phyloP scores from a whole-genome alignment of 768 basidiomycete species.

The Sarcodon aspratus region DNA sequence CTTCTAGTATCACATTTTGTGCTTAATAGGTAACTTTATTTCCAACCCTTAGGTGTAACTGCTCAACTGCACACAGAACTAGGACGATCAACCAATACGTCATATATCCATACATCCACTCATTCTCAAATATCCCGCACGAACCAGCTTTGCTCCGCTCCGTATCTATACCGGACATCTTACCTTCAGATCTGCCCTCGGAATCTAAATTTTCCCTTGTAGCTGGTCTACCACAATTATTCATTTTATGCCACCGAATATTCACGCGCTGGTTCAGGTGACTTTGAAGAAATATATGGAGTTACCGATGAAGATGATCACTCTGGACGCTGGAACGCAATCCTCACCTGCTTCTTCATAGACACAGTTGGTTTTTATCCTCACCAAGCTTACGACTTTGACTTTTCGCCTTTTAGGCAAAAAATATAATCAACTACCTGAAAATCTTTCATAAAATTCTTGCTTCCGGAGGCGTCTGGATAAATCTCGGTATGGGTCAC shows the following conservation, averaged over 20 bases:
- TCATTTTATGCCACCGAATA: conserved; percentile 1
- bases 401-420: conserved; percentile 44
- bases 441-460: conserved; percentile 78
- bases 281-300: conserved; percentile 91
- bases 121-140: conserved; percentile 73
- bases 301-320: conserved; percentile 42
- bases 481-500: conserved; percentile 57
- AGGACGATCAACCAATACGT: conserved; percentile 54
- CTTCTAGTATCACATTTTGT: conserved; percentile 82
- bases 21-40: conserved; percentile 54
- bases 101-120: conserved; percentile 85
- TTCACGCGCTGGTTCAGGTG: conserved; percentile 35
- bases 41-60: neutral
- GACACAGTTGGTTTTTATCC: conserved; percentile 56
- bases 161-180: conserved; percentile 73
- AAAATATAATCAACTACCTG: conserved; percentile 86
- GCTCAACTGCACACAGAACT: conserved; percentile 31
- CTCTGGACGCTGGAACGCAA: conserved; percentile 73
- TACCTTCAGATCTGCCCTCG: conserved; percentile 58
- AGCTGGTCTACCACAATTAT: conserved; percentile 42
- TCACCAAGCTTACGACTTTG: neutral
- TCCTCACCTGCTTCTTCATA: conserved; percentile 95
- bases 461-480: conserved; percentile 82
- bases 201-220: conserved; percentile 72
- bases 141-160: conserved; percentile 50